These are phyloP conservation scores for Xanthoparmelia taractica DNA, from an alignment of 495 filamentous ascomycete genomes.

Conservation along the genomic window DNA sequence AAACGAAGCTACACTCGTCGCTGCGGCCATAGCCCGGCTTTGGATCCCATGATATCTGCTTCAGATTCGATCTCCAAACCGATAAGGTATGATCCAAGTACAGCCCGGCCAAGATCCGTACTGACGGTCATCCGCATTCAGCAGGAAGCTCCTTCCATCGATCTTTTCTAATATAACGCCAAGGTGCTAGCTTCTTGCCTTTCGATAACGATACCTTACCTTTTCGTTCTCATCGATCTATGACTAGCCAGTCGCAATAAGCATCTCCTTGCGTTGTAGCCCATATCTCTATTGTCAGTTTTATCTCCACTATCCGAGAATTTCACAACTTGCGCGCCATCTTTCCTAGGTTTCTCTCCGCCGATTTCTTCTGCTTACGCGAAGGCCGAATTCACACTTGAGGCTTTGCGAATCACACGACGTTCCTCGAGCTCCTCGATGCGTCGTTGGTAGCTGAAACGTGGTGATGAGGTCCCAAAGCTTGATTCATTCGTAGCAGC, in stretches of 20 bases:
- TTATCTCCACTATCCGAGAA: neutral
- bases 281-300: neutral
- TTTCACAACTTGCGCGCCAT: neutral
- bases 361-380: neutral
- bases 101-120: neutral
- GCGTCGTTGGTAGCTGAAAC: neutral
- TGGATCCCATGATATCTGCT: neutral
- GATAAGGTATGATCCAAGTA: neutral
- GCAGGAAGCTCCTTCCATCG: constrained; percentile 1
- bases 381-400: neutral
- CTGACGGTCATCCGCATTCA: neutral
- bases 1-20: constrained; percentile 14
- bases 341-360: neutral
- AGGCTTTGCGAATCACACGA: neutral
- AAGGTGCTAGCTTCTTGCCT: neutral
- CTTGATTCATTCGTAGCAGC: neutral
- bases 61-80: neutral
- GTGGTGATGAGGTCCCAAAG: neutral
- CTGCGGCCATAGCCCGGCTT: constrained; percentile 10
- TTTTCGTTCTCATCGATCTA: constrained; percentile 2
- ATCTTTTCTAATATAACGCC: neutral
- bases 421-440: neutral
- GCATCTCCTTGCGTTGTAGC: neutral
- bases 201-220: neutral
- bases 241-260: neutral